Conservation (phyloP, 176 grass and related monocot genomes). For the Triticum turgidum region DNA sequence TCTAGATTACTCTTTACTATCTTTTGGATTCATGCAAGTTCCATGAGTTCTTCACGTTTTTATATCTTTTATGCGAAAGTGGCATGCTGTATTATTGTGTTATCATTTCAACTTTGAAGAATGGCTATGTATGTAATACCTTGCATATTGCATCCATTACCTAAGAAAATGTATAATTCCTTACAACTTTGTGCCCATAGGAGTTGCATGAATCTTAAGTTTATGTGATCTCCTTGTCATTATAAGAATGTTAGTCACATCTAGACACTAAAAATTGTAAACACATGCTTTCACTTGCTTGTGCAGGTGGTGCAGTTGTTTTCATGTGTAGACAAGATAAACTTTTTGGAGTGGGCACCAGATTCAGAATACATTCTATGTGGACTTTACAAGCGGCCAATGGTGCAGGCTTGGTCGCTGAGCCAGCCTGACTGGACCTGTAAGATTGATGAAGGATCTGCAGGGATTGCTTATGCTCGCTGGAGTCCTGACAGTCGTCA, state of each 20-base stretch:
- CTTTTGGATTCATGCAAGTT: conserved; percentile 14
- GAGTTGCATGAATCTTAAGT: conserved; percentile 1
- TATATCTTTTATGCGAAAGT: background rate
- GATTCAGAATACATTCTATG: conserved; percentile 95
- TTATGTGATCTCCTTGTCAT: background rate
- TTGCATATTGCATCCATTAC: conserved; percentile 7
- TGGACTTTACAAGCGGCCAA: conserved; percentile 85
- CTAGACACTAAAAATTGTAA: background rate
- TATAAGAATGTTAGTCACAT: conserved; percentile 11
- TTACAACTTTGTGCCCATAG: conserved; percentile 1
- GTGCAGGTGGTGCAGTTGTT: conserved; percentile 80
- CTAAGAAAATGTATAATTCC: conserved; percentile 10
- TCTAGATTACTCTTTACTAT: background rate
- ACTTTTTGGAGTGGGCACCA: conserved; percentile 85
- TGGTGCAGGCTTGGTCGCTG: conserved; percentile 93
- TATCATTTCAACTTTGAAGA: conserved; percentile 16
- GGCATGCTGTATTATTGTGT: background rate
- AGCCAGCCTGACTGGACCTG: conserved; percentile 96
- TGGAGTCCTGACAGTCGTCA: conserved; percentile 98
- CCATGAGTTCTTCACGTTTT: conserved; percentile 12
- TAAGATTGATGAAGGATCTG: conserved; percentile 91
- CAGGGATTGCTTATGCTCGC: conserved; percentile 83
- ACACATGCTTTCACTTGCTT: conserved; percentile 28
- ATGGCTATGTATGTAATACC: background rate
- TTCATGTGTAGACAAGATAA: conserved; percentile 97